phyloP scores from a whole-genome alignment of 768 basidiomycete genomes.

The Crucibulum laeve region DNA sequence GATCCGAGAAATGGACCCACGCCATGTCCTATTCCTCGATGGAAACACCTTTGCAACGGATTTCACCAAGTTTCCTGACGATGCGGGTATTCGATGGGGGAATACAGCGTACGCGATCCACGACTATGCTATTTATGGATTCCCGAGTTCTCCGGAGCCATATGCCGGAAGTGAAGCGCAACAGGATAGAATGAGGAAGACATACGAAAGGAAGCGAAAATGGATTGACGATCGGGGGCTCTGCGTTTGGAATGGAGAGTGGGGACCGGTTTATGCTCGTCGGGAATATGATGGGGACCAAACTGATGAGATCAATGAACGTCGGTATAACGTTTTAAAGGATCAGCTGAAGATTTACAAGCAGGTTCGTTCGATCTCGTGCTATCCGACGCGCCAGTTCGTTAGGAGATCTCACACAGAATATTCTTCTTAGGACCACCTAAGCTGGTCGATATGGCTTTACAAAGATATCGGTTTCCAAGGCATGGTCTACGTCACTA shows the following conservation, averaged over 20 bases:
- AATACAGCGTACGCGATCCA: constrained; percentile 79
- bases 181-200: constrained; percentile 40
- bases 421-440: constrained; percentile 36
- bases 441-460: constrained; percentile 84
- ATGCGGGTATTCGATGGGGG: constrained; percentile 53
- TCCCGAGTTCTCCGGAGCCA: constrained; percentile 57
- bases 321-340: constrained; percentile 58
- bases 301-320: constrained; percentile 66
- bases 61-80: constrained; percentile 62
- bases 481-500: constrained; percentile 74
- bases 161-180: constrained; percentile 56
- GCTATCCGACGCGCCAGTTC: background rate
- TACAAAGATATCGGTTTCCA: constrained; percentile 84
- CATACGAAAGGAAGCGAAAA: constrained; percentile 66
- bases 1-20: constrained; percentile 64
- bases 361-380: constrained; percentile 30
- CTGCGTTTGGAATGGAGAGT: constrained; percentile 82
- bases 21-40: constrained; percentile 77
- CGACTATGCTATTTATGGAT: constrained; percentile 71
- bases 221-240: constrained; percentile 68
- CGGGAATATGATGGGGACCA: constrained; percentile 53
- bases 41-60: constrained; percentile 81
- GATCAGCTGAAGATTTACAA: constrained; percentile 75
- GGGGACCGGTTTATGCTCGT: constrained; percentile 78
- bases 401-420: background rate